These are phyloP conservation scores for Austroboletus rostrupii DNA, from an alignment of 1,284 basidiomycete genomes.

Conservation along the genomic window DNA sequence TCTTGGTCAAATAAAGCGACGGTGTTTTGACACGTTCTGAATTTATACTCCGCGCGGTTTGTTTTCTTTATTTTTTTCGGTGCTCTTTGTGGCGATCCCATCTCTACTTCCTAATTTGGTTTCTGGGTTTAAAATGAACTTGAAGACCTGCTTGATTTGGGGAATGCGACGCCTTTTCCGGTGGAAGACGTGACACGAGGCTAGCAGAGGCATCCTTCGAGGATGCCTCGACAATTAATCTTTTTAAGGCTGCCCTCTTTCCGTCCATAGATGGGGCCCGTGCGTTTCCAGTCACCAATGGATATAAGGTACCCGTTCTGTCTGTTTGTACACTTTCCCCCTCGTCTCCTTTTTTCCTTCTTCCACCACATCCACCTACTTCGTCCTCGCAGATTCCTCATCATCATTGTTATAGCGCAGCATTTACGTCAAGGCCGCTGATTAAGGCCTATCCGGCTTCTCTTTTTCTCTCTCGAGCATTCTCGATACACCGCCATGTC, in stretches of 20 bases:
- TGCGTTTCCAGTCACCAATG: constrained; percentile 21
- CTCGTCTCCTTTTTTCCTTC: constrained; percentile 7
- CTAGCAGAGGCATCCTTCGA: constrained; percentile 20
- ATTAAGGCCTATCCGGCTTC: constrained; percentile 10
- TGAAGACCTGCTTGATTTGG: constrained; percentile 28
- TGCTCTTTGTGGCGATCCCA: constrained; percentile 11
- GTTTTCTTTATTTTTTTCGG: neutral
- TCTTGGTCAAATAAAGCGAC: neutral
- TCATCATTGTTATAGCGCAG: constrained; percentile 9
- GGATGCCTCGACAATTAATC: constrained; percentile 20
- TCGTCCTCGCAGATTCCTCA: constrained; percentile 15
- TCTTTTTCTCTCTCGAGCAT: constrained; percentile 10
- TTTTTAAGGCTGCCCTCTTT: constrained; percentile 14
- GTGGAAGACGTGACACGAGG: constrained; percentile 10
- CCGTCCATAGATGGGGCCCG: constrained; percentile 23
- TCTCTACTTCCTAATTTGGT: constrained; percentile 14
- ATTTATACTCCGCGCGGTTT: neutral
- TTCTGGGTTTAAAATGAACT: constrained; percentile 25
- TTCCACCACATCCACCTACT: constrained; percentile 15
- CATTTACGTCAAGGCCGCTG: constrained; percentile 25
- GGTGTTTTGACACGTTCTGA: neutral
- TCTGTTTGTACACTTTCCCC: constrained; percentile 8
- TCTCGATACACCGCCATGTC: constrained; percentile 27
- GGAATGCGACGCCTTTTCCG: constrained; percentile 5
- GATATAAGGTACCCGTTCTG: constrained; percentile 24